phyloP scores from a whole-genome alignment of 23 red algal genomes.

The Chondrus crispus region DNA sequence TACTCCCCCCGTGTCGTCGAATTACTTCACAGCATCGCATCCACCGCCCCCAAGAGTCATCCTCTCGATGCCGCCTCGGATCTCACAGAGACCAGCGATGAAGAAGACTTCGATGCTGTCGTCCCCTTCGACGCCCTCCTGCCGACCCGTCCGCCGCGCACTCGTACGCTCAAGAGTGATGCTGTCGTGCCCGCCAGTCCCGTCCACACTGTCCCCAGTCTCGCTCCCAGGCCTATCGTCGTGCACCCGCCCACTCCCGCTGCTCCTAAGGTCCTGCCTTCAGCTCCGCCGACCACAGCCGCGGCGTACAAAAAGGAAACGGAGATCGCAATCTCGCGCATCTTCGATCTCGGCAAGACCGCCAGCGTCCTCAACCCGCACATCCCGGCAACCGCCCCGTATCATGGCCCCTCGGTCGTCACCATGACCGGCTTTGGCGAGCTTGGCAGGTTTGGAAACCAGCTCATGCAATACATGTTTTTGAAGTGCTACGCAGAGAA shows the following conservation, averaged over 20 bases:
- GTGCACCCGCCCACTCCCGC: neutral
- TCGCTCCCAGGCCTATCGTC: neutral
- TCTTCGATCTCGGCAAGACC: conserved; percentile 83
- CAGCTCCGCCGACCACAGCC: no score
- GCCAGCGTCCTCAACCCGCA: conserved; percentile 48
- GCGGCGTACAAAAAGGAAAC: conserved; percentile 87
- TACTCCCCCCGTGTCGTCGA: conserved; percentile 18
- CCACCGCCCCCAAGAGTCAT: neutral
- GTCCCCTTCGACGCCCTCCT: neutral
- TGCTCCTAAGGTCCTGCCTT: no score
- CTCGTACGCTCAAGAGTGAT: neutral
- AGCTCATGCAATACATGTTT: conserved; percentile 96
- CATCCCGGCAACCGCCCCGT: conserved; percentile 72
- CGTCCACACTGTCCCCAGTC: neutral
- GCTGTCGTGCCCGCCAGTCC: conserved; percentile 21
- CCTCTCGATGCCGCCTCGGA: neutral
- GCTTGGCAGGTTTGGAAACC: conserved; percentile 96
- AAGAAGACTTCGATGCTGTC: neutral
- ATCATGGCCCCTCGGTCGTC: conserved; percentile 73
- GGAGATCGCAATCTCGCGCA: conserved; percentile 88
- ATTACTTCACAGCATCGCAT: neutral
- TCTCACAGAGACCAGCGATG: neutral
- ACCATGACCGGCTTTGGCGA: conserved; percentile 98
- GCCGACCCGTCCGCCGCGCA: neutral
- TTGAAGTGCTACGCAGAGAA: conserved; percentile 61